phyloP scores from a whole-genome alignment of 2,329 filamentous ascomycete genomes.

The Talaromyces atroroseus region DNA sequence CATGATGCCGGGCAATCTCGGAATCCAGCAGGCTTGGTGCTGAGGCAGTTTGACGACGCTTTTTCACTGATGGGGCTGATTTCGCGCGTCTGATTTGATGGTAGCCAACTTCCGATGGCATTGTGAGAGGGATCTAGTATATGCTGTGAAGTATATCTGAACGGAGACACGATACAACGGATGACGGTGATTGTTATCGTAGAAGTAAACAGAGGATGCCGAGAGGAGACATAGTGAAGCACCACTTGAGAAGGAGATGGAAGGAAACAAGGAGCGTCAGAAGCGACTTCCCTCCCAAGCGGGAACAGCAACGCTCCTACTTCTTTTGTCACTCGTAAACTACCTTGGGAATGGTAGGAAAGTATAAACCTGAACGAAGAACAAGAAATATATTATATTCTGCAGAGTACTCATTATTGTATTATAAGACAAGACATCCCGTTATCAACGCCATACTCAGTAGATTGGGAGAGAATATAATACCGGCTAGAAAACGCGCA shows the following conservation, averaged over 20 bases:
- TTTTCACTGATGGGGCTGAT: constrained; percentile 35
- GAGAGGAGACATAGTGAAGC: not conserved
- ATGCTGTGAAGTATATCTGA: constrained; percentile 7
- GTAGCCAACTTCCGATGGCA: constrained; percentile 23
- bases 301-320: not conserved
- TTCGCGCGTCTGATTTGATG: constrained; percentile 33
- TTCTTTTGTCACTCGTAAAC: not conserved
- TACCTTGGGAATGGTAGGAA: not conserved
- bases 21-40: constrained; percentile 25
- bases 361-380: not conserved
- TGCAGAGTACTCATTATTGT: constrained; percentile 4
- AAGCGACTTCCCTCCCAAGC: not conserved
- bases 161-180: constrained; percentile 8
- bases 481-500: not conserved
- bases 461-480: not conserved
- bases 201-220: not conserved
- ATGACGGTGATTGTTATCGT: not conserved
- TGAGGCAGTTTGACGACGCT: constrained; percentile 19
- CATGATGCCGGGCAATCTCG: constrained; percentile 28
- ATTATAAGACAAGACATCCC: constrained; percentile 5
- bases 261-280: not conserved
- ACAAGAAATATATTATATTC: not conserved
- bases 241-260: not conserved
- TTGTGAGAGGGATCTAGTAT: constrained; percentile 14
- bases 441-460: not conserved